Evolutionary conservation across 371 early-diverging fungal species (phyloP).

Genomic region (Mucor circinelloides): DNA sequence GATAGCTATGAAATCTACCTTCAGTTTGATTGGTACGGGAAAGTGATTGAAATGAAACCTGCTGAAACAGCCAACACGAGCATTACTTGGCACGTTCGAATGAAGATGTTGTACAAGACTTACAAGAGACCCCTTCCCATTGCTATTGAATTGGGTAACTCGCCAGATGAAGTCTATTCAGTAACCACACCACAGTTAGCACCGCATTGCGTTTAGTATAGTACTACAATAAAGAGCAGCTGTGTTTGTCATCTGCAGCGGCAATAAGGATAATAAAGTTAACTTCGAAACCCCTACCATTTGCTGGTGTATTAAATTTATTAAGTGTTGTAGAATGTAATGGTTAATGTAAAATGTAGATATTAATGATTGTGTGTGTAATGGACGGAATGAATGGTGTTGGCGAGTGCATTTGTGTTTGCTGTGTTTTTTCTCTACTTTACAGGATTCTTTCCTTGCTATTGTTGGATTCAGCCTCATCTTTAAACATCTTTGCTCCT

Average conservation of each 20-base stretch:
- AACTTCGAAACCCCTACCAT: neutral
- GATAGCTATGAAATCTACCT: constrained; percentile 1
- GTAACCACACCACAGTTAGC: neutral
- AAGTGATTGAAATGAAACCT: neutral
- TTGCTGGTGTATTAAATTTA: neutral
- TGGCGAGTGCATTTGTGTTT: neutral
- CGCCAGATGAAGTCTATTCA: neutral
- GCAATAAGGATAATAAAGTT: neutral
- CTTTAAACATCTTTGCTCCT: constrained; percentile 50
- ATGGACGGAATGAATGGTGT: neutral
- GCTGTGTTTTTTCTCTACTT: neutral
- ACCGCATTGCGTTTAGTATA: neutral
- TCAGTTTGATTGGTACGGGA: neutral
- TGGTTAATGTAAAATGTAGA: neutral
- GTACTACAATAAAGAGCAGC: too few relatives aligned
- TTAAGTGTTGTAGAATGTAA: neutral
- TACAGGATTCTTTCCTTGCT: constrained; percentile 7
- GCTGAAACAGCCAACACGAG: neutral
- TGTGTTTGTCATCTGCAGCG: too few relatives aligned
- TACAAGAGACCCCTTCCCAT: neutral
- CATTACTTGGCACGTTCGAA: neutral
- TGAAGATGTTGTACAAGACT: neutral
- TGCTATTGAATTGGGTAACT: neutral
- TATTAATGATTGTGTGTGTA: neutral
- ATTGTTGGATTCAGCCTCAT: neutral